Base-by-base conservation (phyloP, 805 yeast genomes). In the Zygoascus flipseniorum region DNA sequence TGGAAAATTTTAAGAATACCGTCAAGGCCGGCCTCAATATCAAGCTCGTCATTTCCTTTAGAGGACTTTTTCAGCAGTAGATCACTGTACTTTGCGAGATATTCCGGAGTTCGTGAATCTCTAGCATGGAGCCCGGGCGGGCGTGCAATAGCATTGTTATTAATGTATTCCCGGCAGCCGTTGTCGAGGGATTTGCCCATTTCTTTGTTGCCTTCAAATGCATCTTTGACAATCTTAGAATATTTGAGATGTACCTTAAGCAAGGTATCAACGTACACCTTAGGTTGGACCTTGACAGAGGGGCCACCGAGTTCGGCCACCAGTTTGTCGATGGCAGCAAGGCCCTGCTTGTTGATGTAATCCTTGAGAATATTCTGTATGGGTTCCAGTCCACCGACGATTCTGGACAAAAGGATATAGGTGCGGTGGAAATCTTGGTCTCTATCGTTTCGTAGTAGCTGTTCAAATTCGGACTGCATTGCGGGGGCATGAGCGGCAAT, bases 81-180 rank as follows among this genome's bases (percentile, higher is more conserved):
- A 71, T 93, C 99, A 52, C 90, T 81, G 67, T 89, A 93, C 65
- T 83, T 83, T 5, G 98, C 97, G 61, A 95, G 76, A 60, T 87
- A 76, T 62, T 95, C 98, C 0, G 98, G 96, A 0, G 98, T 89
- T 63, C 78, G 83, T n/a, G 96, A 86, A 45, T 69, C 68, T 9
- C 66, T 56, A 5, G 57, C 35, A 37, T 56, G 51, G 37, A 54
- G 49, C 6, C 56, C 58, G 41, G 65, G 63, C 8, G 82, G 78
- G 28, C 60, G 57, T 31, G 97, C 96, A 66, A 89, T 83, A 16
- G 80, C 74, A 64, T 95, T 93, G 52, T 74, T 76, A 70, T 93
- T 93, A 62, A 95, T 88, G 62, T 85, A 90, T 39, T 79, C 75
- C 55, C 86, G 82, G 61, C 96, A 92, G 1, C 97, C 97, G 59